Conservation (phyloP, 2,329 filamentous ascomycete genomes). For the Trichoderma sp. region DNA sequence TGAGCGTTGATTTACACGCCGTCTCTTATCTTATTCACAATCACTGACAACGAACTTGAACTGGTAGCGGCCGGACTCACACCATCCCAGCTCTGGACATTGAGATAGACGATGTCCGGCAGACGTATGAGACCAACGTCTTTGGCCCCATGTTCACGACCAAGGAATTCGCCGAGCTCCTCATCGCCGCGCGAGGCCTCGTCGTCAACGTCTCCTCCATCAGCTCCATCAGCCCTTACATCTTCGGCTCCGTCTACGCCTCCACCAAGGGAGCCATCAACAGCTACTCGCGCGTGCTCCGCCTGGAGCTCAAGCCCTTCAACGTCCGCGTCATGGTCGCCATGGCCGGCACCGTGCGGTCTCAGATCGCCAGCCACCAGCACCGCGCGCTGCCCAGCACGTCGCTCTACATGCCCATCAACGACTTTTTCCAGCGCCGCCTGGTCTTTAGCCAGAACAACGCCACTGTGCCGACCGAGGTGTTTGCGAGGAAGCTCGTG, state of each 20-base stretch:
- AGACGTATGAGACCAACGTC: constrained; percentile 57
- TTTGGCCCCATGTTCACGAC: constrained; percentile 58
- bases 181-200: constrained; percentile 50
- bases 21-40: not conserved
- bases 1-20: not conserved
- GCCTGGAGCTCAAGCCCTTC: constrained; percentile 53
- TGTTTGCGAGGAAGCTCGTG: constrained; percentile 45
- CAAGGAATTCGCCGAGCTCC: constrained; percentile 48
- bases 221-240: constrained; percentile 49
- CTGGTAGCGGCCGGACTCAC: constrained; percentile 49
- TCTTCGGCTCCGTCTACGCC: constrained; percentile 54
- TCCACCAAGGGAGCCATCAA: constrained; percentile 56
- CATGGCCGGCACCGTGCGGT: constrained; percentile 53
- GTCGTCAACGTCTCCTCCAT: constrained; percentile 56
- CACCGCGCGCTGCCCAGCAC: constrained; percentile 42
- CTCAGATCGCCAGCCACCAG: constrained; percentile 46
- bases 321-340: constrained; percentile 57
- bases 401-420: constrained; percentile 48
- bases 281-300: constrained; percentile 52
- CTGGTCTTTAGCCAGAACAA: constrained; percentile 50
- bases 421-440: constrained; percentile 46
- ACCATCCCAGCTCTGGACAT: constrained; percentile 53
- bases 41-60: not conserved
- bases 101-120: constrained; percentile 50
- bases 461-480: constrained; percentile 43